phyloP scores from a whole-genome alignment of 257 asterid species.

The Nicotiana knightiana region DNA sequence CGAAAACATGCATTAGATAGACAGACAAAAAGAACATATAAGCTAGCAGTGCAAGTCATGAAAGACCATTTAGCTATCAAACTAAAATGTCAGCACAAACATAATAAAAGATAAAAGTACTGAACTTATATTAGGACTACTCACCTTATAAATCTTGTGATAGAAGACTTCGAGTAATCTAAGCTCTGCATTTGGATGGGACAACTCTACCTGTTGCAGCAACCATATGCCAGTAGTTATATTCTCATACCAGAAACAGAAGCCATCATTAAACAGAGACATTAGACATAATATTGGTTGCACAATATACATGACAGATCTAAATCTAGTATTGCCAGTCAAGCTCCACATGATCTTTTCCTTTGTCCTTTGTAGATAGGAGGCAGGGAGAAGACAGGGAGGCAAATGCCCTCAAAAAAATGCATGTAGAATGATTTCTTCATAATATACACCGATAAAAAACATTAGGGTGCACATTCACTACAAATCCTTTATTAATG shows the following conservation, averaged over 20 bases:
- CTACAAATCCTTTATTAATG: not conserved
- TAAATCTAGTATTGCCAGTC: not conserved
- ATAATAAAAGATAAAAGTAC: not conserved
- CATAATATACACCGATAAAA: not conserved
- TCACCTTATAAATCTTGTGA: conserved; percentile 52
- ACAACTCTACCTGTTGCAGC: conserved; percentile 41
- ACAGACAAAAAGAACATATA: not conserved
- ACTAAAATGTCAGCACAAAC: conserved; percentile 11
- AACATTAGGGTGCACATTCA: not conserved
- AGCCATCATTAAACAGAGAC: not conserved
- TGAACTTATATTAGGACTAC: not conserved
- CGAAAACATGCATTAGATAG: not conserved
- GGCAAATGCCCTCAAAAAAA: not conserved
- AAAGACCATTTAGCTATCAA: not conserved
- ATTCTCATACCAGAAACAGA: not conserved
- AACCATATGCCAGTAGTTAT: not conserved
- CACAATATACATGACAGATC: not conserved
- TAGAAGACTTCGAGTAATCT: conserved; percentile 49
- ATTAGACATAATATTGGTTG: not conserved
- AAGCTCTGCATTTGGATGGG: conserved; percentile 45
- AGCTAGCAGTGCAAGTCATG: not conserved
- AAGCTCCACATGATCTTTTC: not conserved
- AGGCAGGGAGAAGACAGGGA: not conserved
- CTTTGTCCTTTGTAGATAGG: not conserved
- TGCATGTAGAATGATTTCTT: not conserved